Conservation (phyloP, 169 alveolate genomes). For the Eimeria brunetti region DNA sequence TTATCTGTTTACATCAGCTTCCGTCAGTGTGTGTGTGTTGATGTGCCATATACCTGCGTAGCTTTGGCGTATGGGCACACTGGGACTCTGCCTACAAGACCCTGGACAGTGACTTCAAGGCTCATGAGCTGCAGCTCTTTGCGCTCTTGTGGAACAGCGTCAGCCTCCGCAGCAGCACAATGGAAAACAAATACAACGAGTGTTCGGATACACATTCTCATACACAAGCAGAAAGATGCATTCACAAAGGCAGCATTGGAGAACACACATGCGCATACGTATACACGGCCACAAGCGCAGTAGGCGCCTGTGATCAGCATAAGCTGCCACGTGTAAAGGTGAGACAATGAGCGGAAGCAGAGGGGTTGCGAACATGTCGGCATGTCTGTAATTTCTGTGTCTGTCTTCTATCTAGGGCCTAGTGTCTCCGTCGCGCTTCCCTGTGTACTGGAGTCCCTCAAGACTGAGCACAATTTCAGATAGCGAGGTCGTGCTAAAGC, state of each 20-base stretch:
- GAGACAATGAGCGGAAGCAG: background rate
- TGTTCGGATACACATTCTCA: background rate
- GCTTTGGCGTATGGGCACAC: constrained; percentile 81
- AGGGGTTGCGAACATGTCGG: background rate
- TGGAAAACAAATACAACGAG: background rate
- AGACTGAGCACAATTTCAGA: constrained; percentile 28
- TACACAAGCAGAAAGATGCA: background rate
- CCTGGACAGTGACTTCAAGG: constrained; percentile 80
- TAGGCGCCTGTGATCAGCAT: background rate
- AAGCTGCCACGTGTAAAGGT: background rate
- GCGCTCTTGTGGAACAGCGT: constrained; percentile 70
- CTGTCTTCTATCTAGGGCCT: constrained; percentile 67
- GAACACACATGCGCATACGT: background rate
- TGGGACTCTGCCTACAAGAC: constrained; percentile 83
- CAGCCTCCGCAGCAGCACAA: background rate
- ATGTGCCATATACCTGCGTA: background rate
- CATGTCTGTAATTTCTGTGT: background rate
- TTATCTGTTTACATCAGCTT: background rate
- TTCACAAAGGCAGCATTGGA: background rate
- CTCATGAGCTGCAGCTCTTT: constrained; percentile 68
- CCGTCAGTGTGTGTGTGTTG: background rate
- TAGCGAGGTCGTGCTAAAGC: constrained; percentile 63
- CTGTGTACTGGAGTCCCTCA: constrained; percentile 52
- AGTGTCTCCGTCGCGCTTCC: constrained; percentile 55
- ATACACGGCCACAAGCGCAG: background rate